Evolutionary conservation across 805 yeast genomes (phyloP), one percentile per base, ranked within the genome.

Genomic region (Cyberlindnera suaveolens): DNA sequence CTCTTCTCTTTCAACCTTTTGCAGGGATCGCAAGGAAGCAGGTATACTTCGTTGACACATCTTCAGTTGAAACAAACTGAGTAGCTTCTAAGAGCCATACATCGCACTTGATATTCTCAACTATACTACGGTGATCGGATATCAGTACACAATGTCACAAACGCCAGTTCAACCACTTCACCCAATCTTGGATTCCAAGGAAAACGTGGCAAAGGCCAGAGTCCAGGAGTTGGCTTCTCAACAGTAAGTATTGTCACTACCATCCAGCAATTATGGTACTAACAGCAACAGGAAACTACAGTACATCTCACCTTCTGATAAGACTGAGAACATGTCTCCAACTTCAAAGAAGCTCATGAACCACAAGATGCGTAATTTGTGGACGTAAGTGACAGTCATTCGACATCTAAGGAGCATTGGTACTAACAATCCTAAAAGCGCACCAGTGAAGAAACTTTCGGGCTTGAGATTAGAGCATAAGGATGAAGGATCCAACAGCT

Each of bases 301-400:
- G 42, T 58, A 58, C 35, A 54, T 58, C 16, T 58, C 62, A 6
- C 62, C 62, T 20, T 57, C 61, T 2, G 62, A 58, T 34, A 50
- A 48, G 36, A 50, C 46, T 11, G 62, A 58, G 45, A 58, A 57
- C 44, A 30, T 58, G 39, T 57, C 61, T 1, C 62, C 62, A 41
- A 57, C 60, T 7, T 57, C 61, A 3, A 58, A 54, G 47, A 58
- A 58, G 39, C 43, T 58, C 23, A 45, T 56, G 48, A 49, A 51
- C 31, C 62, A 58, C 42, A 58, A 57, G 41, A 38, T 56, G 51
- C 59, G 53, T 32, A 52, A 51, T 34, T 31, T 56, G 19, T 49
- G 53, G 31, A 46, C 50, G 62, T 58, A 45, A 40, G 61, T 53
- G 13, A 6, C 3, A 18, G 6, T 9, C 11, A 10, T 23, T 15